Evolutionary conservation across 2,329 filamentous ascomycete genomes (phyloP).

Genomic region (Pezicula radicicola): DNA sequence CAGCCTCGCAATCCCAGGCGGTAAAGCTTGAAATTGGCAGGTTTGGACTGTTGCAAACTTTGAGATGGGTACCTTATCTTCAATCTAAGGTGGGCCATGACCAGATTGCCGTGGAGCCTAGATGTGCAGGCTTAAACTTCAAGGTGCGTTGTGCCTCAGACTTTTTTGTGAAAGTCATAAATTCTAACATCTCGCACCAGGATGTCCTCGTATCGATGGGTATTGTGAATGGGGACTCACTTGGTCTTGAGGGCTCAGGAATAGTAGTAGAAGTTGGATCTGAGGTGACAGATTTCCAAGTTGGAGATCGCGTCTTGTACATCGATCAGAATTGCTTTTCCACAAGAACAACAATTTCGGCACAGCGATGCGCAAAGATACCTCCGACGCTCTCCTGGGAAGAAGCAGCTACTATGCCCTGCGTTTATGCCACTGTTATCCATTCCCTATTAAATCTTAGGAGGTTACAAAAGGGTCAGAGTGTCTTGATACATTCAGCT

Average conservation of each 20-base stretch:
- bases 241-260: conserved; percentile 17
- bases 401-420: conserved; percentile 23
- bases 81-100: not conserved
- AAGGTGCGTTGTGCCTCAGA: conserved; percentile 3
- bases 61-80: conserved; percentile 12
- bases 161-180: not conserved
- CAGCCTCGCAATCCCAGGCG: not conserved
- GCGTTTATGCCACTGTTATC: conserved; percentile 1
- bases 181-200: conserved; percentile 4
- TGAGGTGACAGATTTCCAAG: conserved; percentile 14
- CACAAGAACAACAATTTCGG: not conserved
- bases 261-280: conserved; percentile 23
- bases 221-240: conserved; percentile 10
- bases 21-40: conserved; percentile 9
- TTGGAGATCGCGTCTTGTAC: conserved; percentile 22
- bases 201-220: conserved; percentile 22
- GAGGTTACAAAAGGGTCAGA: conserved; percentile 15
- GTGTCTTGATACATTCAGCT: conserved; percentile 26
- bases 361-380: not conserved
- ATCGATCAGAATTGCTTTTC: not conserved
- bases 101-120: conserved; percentile 10
- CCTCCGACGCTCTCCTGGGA: not conserved
- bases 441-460: not conserved
- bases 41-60: conserved; percentile 10
- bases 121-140: conserved; percentile 17